These are phyloP conservation scores for Colletotrichum trifolii DNA, from an alignment of 2,329 filamentous ascomycete species.

Conservation along the genomic window DNA sequence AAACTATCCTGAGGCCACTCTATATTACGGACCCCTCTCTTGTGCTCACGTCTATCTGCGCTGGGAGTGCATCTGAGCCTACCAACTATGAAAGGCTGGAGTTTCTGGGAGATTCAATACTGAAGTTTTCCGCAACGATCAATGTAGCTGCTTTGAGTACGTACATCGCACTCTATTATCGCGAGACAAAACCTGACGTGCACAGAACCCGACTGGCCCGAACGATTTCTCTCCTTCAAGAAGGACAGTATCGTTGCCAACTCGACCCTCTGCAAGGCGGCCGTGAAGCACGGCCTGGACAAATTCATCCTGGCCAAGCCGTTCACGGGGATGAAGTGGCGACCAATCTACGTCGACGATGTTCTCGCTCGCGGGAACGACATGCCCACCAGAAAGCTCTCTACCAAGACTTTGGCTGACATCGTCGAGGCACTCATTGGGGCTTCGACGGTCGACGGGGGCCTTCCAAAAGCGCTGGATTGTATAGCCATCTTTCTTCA, in stretches of 20 bases:
- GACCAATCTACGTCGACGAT: slow-evolving; percentile 66
- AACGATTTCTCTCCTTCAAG: slow-evolving; percentile 76
- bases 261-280: slow-evolving; percentile 73
- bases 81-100: slow-evolving; percentile 86
- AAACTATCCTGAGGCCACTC: slow-evolving; percentile 63
- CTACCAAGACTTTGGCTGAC: slow-evolving; percentile 86
- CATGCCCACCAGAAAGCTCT: slow-evolving; percentile 54
- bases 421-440: slow-evolving; percentile 89
- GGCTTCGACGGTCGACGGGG: slow-evolving; percentile 76
- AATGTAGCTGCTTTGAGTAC: slow-evolving; percentile 68
- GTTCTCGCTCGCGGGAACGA: slow-evolving; percentile 40
- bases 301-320: slow-evolving; percentile 75
- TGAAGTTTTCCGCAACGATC: slow-evolving; percentile 79
- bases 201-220: slow-evolving; percentile 75
- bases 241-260: slow-evolving; percentile 83
- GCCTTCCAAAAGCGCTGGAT: slow-evolving; percentile 68
- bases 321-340: slow-evolving; percentile 81
- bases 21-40: slow-evolving; percentile 61
- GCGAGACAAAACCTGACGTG: slow-evolving; percentile 32
- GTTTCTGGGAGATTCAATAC: slow-evolving; percentile 84
- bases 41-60: slow-evolving; percentile 75
- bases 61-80: slow-evolving; percentile 68
- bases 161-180: slow-evolving; percentile 38
- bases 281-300: slow-evolving; percentile 73
- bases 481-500: slow-evolving; percentile 77